These are phyloP conservation scores for Colletotrichum orbiculare DNA, from an alignment of 2,329 filamentous ascomycete species.

Conservation along the genomic window DNA sequence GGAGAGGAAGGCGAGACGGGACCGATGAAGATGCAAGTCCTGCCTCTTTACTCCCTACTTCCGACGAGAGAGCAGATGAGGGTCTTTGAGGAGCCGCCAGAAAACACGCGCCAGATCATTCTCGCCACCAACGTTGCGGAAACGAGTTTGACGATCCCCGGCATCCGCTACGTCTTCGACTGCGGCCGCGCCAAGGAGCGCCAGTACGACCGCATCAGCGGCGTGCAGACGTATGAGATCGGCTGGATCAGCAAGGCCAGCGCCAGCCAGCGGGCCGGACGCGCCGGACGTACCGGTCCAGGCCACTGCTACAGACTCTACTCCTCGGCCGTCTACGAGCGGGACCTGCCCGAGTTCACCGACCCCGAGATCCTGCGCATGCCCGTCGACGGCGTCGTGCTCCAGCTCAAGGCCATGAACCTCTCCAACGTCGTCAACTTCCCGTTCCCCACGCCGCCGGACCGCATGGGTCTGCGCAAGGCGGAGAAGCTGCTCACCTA, in stretches of 20 bases:
- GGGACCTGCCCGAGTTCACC: conserved; percentile 86
- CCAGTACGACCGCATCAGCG: conserved; percentile 86
- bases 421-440: conserved; percentile 92
- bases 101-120: conserved; percentile 85
- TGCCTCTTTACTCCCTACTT: conserved; percentile 94
- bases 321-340: conserved; percentile 92
- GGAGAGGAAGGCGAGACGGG: conserved; percentile 72
- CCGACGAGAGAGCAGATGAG: conserved; percentile 90
- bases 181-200: conserved; percentile 93
- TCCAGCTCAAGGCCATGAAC: conserved; percentile 96
- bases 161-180: conserved; percentile 95
- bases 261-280: conserved; percentile 89
- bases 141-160: conserved; percentile 95
- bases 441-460: conserved; percentile 92
- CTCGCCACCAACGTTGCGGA: conserved; percentile 97
- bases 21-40: conserved; percentile 79
- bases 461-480: conserved; percentile 78
- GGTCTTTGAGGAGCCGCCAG: conserved; percentile 87
- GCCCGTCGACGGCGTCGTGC: conserved; percentile 90
- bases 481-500: conserved; percentile 90
- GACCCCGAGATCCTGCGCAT: conserved; percentile 91
- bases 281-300: conserved; percentile 93
- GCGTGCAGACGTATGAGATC: conserved; percentile 95
- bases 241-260: conserved; percentile 98
- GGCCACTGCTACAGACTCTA: conserved; percentile 97